Evolutionary conservation across 495 filamentous ascomycete genomes (phyloP), one percentile per base, ranked within the genome.

Genomic region (Parachaetomium inaequale): DNA sequence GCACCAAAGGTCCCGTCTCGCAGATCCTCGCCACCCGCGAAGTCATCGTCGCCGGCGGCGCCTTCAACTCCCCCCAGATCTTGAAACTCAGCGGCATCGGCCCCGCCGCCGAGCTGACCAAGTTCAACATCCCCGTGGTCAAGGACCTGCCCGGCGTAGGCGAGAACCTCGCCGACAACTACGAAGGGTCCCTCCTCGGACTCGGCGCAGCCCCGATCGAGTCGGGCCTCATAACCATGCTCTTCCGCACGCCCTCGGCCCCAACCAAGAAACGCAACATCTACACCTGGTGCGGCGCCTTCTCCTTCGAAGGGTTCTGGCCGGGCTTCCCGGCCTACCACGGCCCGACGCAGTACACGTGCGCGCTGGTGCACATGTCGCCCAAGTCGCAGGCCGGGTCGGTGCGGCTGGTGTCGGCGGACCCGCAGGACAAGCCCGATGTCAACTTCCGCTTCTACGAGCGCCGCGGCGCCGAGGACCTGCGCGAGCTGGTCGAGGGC

Each of bases 401-500:
- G 2, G 82, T 85, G 0, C 68, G 68, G 7, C 69, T 85, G 7
- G 59, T 65, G 10, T 83, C 82, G 0, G 71, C 74, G 1, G 78
- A 85, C 59, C 84, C 83, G 4, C 80, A 75, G 34, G 81, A 85
- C 59, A 72, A 73, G 61, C 84, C 84, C 2, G 73, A 80, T 14
- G 84, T 85, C 53, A 79, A 80, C 58, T 81, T 86, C 67, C 78
- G 81, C 52, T 85, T 83, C 68, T 87, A 84, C 64, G 71, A 79
- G 59, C 34, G 73, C 4, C 53, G 63, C 36, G 73, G 68, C 5
- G 76, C 74, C 15, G 62, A 76, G 38, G 78, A 80, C 34, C 66
- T 78, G n/a, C 68, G 75, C 19, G 83, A 84, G 42, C 63, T 84
- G 3, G 74, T 80, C 17, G 80, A 82, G 38, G 84, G 70, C 0